A percentile compares a stretch with the other conserved stretches of the same genome.
These are phyloP conservation scores for Raffaelea arxii DNA, from an alignment of 2,329 filamentous ascomycete species.

Conservation along the genomic window DNA sequence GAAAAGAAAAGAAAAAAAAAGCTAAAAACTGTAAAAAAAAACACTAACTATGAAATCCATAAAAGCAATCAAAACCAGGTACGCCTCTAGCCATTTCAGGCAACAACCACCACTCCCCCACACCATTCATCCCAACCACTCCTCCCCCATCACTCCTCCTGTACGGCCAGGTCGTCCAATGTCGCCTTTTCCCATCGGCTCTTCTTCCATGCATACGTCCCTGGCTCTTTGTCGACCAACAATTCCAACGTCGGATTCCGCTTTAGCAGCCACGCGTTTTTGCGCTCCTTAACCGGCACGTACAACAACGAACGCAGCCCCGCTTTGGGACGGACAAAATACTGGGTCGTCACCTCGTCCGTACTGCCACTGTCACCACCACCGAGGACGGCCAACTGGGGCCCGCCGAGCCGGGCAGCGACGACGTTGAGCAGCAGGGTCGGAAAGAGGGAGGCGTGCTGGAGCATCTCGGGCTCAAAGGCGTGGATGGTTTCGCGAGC, in stretches of 20 bases:
- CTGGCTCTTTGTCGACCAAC: constrained; percentile 4
- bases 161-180: constrained; percentile 9
- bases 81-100: too few species aligned
- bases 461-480: constrained; percentile 84
- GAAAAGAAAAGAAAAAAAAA: constrained; percentile 1
- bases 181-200: constrained; percentile 14
- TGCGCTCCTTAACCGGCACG: background rate
- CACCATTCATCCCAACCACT: background rate
- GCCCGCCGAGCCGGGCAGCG: constrained; percentile 59
- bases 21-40: background rate
- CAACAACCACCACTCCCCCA: background rate
- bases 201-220: constrained; percentile 13
- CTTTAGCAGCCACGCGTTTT: constrained; percentile 12
- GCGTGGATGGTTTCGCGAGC: constrained; percentile 69
- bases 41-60: too few species aligned
- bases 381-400: constrained; percentile 16
- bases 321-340: constrained; percentile 17
- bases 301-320: constrained; percentile 19
- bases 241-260: constrained; percentile 15
- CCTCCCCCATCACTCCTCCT: background rate
- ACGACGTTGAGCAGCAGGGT: constrained; percentile 71
- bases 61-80: too few species aligned
- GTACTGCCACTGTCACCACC: constrained; percentile 7
- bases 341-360: constrained; percentile 11
- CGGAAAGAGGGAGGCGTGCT: constrained; percentile 87